Percentiles rank a stretch among this genome's conserved stretches.
These are phyloP conservation scores for Maudiozyma serrabonitensis DNA, from an alignment of 805 yeast genomes.

Conservation along the genomic window DNA sequence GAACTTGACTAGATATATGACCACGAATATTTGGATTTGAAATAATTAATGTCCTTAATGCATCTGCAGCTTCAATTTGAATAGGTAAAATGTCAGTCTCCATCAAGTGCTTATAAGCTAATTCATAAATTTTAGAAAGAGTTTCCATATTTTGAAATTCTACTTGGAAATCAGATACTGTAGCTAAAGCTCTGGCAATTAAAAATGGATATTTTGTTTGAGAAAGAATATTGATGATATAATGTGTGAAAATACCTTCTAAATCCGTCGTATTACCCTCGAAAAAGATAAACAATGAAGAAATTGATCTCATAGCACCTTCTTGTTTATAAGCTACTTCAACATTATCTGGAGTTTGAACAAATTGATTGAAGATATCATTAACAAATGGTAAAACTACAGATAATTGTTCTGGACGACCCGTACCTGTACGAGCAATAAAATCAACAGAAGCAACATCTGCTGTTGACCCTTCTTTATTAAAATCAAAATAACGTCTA, in stretches of 20 bases:
- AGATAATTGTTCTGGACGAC: slow-evolving; percentile 47
- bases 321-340: slow-evolving; percentile 57
- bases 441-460: slow-evolving; percentile 76
- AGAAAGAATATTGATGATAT: slow-evolving; percentile 54
- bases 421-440: slow-evolving; percentile 48
- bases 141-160: slow-evolving; percentile 30
- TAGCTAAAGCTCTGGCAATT: slow-evolving; percentile 62
- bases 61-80: slow-evolving; percentile 79
- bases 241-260: slow-evolving; percentile 53
- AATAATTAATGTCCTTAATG: slow-evolving; percentile 69
- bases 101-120: slow-evolving; percentile 32
- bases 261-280: slow-evolving; percentile 33
- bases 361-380: slow-evolving; percentile 33
- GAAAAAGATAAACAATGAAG: slow-evolving; percentile 45
- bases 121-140: slow-evolving; percentile 33
- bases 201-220: slow-evolving; percentile 50
- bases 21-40: slow-evolving; percentile 54
- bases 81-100: slow-evolving; percentile 48
- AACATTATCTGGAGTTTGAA: slow-evolving; percentile 27
- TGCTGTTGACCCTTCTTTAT: slow-evolving; percentile 56
- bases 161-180: slow-evolving; percentile 34
- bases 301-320: slow-evolving; percentile 71
- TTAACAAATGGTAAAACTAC: slow-evolving; percentile 49
- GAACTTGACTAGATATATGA: slow-evolving; percentile 61
- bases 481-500: slow-evolving; percentile 57